These are phyloP conservation scores for Penicillium freii DNA, from an alignment of 2,329 filamentous ascomycete species.

Conservation along the genomic window DNA sequence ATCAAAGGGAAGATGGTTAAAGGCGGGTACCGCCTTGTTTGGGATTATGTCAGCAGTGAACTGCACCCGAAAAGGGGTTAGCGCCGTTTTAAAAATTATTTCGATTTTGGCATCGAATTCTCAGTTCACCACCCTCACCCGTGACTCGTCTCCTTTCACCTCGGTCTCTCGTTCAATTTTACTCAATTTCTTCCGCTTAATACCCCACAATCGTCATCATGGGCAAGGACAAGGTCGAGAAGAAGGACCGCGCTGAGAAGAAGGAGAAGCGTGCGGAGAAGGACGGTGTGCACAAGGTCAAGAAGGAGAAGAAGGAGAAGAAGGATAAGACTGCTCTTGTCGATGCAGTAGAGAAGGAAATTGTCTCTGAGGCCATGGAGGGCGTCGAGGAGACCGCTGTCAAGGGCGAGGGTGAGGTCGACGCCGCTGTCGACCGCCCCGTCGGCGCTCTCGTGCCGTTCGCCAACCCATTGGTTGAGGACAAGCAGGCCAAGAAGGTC, in stretches of 20 bases:
- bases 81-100: constrained; percentile 16
- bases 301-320: constrained; percentile 50
- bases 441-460: constrained; percentile 51
- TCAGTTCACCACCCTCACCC: constrained; percentile 20
- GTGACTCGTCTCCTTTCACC: constrained; percentile 23
- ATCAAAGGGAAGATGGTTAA: constrained; percentile 11
- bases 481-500: constrained; percentile 52
- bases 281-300: constrained; percentile 46
- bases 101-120: constrained; percentile 14
- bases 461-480: constrained; percentile 50
- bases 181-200: constrained; percentile 13
- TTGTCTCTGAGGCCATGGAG: constrained; percentile 38
- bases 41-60: constrained; percentile 3
- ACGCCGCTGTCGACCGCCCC: constrained; percentile 35
- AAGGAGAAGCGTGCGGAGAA: constrained; percentile 47
- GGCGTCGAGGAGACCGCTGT: constrained; percentile 33
- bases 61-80: constrained; percentile 10
- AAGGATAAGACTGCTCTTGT: constrained; percentile 41
- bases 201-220: constrained; percentile 33
- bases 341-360: constrained; percentile 43
- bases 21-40: constrained; percentile 5
- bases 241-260: constrained; percentile 46
- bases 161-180: constrained; percentile 15
- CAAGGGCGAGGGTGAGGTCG: constrained; percentile 27
- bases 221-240: constrained; percentile 48